These are phyloP conservation scores for Cercospora sp. DNA, from an alignment of 2,329 filamentous ascomycete genomes.

Conservation along the genomic window DNA sequence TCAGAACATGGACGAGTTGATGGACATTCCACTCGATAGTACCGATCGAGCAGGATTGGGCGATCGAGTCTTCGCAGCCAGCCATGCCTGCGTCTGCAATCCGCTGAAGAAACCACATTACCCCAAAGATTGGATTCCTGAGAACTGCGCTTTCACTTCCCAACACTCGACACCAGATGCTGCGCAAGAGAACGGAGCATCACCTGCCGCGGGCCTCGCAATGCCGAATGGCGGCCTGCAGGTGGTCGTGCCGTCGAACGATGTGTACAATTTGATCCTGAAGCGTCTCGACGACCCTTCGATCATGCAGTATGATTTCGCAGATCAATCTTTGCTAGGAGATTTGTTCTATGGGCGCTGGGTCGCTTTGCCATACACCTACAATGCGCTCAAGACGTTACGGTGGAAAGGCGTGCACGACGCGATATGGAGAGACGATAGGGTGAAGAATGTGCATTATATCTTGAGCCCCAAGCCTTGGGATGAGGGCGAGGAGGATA, in stretches of 20 bases:
- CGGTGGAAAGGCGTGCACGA: conserved; percentile 58
- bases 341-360: conserved; percentile 60
- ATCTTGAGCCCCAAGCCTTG: conserved; percentile 64
- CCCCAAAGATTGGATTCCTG: conserved; percentile 67
- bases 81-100: conserved; percentile 85
- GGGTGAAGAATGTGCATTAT: conserved; percentile 65
- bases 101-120: conserved; percentile 77
- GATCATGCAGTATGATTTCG: conserved; percentile 58
- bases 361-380: conserved; percentile 61
- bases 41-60: conserved; percentile 56
- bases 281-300: conserved; percentile 49
- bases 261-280: conserved; percentile 55
- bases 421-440: conserved; percentile 60
- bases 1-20: conserved; percentile 88
- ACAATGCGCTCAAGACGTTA: conserved; percentile 64
- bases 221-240: conserved; percentile 64
- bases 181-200: conserved; percentile 56
- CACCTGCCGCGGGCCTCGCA: conserved; percentile 53
- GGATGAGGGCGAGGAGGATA: conserved; percentile 54
- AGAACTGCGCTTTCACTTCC: conserved; percentile 62
- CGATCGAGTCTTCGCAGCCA: conserved; percentile 73
- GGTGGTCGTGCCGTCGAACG: conserved; percentile 60
- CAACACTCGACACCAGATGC: conserved; percentile 55
- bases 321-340: conserved; percentile 60
- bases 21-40: conserved; percentile 74